Conservation (phyloP, 2,329 filamentous ascomycete species). For the Sclerotinia minor region DNA sequence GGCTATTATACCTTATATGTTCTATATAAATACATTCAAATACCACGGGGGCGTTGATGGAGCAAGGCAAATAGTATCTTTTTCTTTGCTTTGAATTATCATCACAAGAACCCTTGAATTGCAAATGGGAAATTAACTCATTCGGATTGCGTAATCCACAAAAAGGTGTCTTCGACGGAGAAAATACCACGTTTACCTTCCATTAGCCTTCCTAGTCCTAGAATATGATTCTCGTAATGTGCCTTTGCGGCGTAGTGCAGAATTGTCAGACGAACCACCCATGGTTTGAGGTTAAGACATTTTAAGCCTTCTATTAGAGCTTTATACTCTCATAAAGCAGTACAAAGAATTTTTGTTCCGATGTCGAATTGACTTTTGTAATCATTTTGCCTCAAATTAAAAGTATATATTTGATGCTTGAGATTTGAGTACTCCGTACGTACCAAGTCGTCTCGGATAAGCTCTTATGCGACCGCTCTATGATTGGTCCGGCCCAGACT, state of each 20-base stretch:
- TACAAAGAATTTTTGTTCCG: not conserved
- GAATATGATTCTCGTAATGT: not conserved
- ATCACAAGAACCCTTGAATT: not conserved
- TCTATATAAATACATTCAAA: slow-evolving; percentile 17
- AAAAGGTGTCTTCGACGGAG: not conserved
- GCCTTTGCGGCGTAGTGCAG: slow-evolving; percentile 14
- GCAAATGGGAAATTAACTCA: not conserved
- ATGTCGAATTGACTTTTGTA: not conserved
- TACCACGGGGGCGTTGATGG: slow-evolving; percentile 20
- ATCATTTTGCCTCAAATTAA: not conserved
- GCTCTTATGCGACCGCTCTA: not conserved
- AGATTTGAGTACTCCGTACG: too few species aligned
- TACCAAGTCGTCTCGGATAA: too few species aligned
- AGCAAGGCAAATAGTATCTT: slow-evolving; percentile 22
- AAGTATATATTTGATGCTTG: not conserved
- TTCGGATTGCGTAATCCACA: too few species aligned
- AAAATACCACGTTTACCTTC: not conserved
- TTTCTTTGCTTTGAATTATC: slow-evolving; percentile 19
- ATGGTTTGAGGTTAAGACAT: not conserved
- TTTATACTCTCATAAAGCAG: not conserved
- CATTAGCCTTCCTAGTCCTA: not conserved
- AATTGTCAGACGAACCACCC: slow-evolving; percentile 17
- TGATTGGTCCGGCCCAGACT: slow-evolving; percentile 7
- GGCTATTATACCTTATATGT: slow-evolving; percentile 7
- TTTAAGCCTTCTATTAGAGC: not conserved